Conservation (phyloP, 176 grass and related monocot species). For the Zoysia pacifica region DNA sequence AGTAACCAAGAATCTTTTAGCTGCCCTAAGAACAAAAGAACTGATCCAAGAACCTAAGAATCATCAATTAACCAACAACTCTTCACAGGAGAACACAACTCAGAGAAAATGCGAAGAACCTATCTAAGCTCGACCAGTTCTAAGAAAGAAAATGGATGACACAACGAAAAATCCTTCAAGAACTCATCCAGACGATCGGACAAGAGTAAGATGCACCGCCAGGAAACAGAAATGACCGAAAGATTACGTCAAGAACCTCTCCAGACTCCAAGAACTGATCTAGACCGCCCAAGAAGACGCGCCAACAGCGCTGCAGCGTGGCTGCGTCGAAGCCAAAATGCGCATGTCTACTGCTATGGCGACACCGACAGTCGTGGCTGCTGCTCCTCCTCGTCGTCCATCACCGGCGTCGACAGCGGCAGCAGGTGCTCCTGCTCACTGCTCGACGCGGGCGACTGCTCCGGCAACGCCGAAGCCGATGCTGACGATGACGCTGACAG, state of each 20-base stretch:
- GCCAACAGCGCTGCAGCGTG: background rate
- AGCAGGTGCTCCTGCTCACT: background rate
- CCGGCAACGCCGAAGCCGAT: background rate
- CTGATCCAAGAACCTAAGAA: background rate
- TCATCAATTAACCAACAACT: background rate
- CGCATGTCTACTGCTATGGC: background rate
- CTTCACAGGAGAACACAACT: background rate
- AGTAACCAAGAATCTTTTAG: background rate
- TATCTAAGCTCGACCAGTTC: background rate
- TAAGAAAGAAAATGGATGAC: background rate
- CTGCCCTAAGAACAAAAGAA: no score
- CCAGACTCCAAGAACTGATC: background rate
- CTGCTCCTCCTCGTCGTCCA: background rate
- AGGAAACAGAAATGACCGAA: constrained; percentile 10
- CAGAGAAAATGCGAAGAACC: background rate
- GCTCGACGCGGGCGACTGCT: background rate
- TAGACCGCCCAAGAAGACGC: background rate
- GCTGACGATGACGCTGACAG: background rate
- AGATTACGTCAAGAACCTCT: constrained; percentile 13
- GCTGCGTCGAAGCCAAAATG: background rate
- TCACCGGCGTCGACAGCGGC: background rate
- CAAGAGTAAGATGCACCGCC: background rate
- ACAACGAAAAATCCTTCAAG: background rate
- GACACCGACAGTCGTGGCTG: background rate
- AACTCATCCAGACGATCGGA: background rate